Conservation (phyloP, 805 yeast genomes). For the Metschnikowia continentalis region DNA sequence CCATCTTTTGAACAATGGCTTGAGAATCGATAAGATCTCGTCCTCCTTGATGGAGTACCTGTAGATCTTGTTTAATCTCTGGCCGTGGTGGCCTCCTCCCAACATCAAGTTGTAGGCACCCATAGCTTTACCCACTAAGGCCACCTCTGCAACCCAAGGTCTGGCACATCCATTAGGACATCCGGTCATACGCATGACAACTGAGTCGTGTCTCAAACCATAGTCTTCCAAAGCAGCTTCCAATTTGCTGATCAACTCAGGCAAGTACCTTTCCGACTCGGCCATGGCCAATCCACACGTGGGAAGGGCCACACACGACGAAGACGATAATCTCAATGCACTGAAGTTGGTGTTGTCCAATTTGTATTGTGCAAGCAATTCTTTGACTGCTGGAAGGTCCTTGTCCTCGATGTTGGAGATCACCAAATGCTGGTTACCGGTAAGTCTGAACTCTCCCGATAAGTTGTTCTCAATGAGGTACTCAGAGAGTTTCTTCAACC, state of each 20-base stretch:
- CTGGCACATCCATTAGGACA: slow-evolving; percentile 99
- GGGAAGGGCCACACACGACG: slow-evolving; percentile 97
- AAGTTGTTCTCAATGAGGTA: slow-evolving; percentile 50
- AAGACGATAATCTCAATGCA: slow-evolving; percentile 82
- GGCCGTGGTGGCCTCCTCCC: slow-evolving; percentile 95
- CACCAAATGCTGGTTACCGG: slow-evolving; percentile 92
- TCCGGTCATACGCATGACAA: slow-evolving; percentile 98
- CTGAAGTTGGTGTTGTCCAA: slow-evolving; percentile 81
- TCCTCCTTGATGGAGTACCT: slow-evolving; percentile 86
- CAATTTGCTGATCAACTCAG: slow-evolving; percentile 72
- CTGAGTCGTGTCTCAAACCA: slow-evolving; percentile 89
- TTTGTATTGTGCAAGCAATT: slow-evolving; percentile 63
- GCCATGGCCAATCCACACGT: slow-evolving; percentile 99
- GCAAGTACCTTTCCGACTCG: slow-evolving; percentile 90
- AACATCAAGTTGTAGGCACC: slow-evolving; percentile 91
- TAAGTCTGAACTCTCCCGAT: slow-evolving; percentile 83
- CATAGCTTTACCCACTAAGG: slow-evolving; percentile 90
- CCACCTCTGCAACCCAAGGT: slow-evolving; percentile 97
- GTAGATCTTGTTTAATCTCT: slow-evolving; percentile 85
- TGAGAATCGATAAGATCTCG: slow-evolving; percentile 71
- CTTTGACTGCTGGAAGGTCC: slow-evolving; percentile 59
- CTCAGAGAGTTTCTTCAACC: slow-evolving; percentile 74
- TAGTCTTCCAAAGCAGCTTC: slow-evolving; percentile 86
- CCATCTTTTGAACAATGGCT: slow-evolving; percentile 91
- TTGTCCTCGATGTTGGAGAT: slow-evolving; percentile 69